Evolutionary conservation across 805 yeast genomes (phyloP).

Genomic region (Teunomyces kruisii): DNA sequence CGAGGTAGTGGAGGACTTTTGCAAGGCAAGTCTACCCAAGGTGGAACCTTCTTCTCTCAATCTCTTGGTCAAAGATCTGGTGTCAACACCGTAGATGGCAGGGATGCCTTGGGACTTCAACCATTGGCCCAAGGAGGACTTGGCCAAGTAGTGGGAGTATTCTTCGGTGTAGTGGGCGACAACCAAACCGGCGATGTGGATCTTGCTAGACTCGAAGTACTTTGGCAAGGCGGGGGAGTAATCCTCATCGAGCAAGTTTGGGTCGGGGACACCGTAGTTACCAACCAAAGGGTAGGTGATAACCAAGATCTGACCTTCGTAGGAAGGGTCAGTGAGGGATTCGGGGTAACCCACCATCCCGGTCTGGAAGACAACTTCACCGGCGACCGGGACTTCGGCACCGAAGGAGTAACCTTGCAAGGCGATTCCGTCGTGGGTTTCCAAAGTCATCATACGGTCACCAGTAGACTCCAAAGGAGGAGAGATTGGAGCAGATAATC

Average conservation of each 20-base stretch:
- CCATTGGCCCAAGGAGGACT: conserved; percentile 92
- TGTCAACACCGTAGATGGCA: conserved; percentile 96
- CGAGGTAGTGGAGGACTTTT: conserved; percentile 36
- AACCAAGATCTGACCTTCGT: conserved; percentile 95
- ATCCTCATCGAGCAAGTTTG: conserved; percentile 65
- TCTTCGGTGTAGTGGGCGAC: conserved; percentile 97
- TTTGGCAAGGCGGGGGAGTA: conserved; percentile 75
- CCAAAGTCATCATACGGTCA: conserved; percentile 82
- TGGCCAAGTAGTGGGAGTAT: conserved; percentile 90
- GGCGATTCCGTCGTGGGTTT: conserved; percentile 80
- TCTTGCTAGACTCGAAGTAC: conserved; percentile 88
- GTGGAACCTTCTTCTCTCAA: conserved; percentile 92
- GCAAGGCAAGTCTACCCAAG: conserved; percentile 81
- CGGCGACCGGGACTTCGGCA: conserved; percentile 84
- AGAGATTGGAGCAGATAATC: conserved; percentile 77
- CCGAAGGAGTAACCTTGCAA: conserved; percentile 97
- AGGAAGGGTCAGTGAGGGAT: conserved; percentile 96
- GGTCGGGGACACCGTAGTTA: conserved; percentile 98
- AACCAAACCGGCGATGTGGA: conserved; percentile 95
- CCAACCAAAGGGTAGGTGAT: conserved; percentile 97
- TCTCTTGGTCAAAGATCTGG: conserved; percentile 90
- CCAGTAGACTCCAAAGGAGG: conserved; percentile 86
- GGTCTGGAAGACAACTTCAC: conserved; percentile 98
- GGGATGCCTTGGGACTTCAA: conserved; percentile 88
- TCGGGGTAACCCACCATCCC: conserved; percentile 99